These are phyloP conservation scores for Leptographium lundbergii DNA, from an alignment of 2,329 filamentous ascomycete genomes.

Conservation along the genomic window DNA sequence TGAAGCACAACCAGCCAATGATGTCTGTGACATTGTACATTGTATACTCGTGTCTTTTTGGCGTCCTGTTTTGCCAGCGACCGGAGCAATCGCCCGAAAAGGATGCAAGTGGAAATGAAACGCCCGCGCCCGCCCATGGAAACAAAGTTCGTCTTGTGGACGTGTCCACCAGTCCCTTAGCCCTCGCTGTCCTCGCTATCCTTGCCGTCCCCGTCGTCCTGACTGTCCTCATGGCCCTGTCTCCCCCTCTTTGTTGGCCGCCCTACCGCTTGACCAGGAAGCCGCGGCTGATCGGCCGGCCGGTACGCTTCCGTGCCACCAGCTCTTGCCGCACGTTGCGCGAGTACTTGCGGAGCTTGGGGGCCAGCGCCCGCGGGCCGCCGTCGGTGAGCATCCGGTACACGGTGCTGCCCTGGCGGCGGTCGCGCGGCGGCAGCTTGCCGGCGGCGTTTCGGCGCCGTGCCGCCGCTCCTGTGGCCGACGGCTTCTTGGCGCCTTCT, in stretches of 20 bases:
- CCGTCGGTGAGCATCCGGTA: constrained; percentile 35
- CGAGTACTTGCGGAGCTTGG: constrained; percentile 30
- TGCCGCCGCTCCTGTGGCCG: constrained; percentile 12
- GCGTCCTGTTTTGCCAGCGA: neutral
- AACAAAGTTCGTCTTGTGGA: neutral
- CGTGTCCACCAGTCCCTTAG: neutral
- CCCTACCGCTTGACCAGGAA: constrained; percentile 28
- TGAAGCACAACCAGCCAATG: neutral
- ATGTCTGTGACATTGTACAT: neutral
- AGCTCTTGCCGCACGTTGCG: constrained; percentile 30
- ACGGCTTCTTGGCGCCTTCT: neutral
- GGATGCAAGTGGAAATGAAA: neutral
- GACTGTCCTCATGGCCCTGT: too few relatives aligned
- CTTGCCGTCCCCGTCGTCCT: neutral
- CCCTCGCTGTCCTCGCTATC: too few relatives aligned
- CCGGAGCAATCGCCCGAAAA: neutral
- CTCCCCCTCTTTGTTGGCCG: neutral
- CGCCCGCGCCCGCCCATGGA: neutral
- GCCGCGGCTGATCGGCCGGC: constrained; percentile 25
- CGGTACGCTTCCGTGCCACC: constrained; percentile 28
- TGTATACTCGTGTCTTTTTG: neutral
- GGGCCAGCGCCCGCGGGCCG: constrained; percentile 34
- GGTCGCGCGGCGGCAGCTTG: constrained; percentile 27
- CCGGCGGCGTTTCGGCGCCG: constrained; percentile 17
- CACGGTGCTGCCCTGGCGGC: constrained; percentile 38